Percentiles rank a stretch among this genome's conserved stretches.
Evolutionary conservation across 2,329 filamentous ascomycete species (phyloP).

Genomic region (Fusarium oxysporum): DNA sequence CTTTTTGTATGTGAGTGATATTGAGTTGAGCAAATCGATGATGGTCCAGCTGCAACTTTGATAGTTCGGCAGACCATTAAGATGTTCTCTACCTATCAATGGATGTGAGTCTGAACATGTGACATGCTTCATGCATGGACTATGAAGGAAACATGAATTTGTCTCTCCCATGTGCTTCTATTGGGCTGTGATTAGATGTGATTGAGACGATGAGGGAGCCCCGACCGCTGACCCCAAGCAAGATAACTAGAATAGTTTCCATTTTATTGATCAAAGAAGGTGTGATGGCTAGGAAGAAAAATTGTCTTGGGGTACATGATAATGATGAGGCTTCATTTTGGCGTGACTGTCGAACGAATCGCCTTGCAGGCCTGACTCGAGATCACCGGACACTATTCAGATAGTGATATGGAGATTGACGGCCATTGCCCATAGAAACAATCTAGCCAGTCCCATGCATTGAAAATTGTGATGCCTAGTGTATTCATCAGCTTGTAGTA

Average conservation of each 20-base stretch:
- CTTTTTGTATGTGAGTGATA: slow-evolving; percentile 13
- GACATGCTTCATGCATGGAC: slow-evolving; percentile 14
- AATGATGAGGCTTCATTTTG: slow-evolving; percentile 17
- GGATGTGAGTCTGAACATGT: neutral
- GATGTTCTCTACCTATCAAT: neutral
- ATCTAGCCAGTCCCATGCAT: neutral
- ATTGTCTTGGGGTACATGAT: slow-evolving; percentile 5
- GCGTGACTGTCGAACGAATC: slow-evolving; percentile 14
- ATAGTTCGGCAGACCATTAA: neutral
- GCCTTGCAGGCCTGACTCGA: neutral
- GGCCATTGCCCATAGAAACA: neutral
- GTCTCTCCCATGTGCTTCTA: neutral
- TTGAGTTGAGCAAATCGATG: neutral
- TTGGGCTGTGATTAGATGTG: slow-evolving; percentile 12
- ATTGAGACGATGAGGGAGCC: slow-evolving; percentile 14
- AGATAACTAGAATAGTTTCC: neutral
- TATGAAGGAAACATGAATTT: slow-evolving; percentile 7
- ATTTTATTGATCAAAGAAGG: neutral
- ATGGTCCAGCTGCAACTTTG: neutral
- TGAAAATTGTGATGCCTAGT: slow-evolving; percentile 19
- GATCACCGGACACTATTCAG: neutral
- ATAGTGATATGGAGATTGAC: neutral
- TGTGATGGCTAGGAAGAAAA: neutral
- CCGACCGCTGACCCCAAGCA: neutral
- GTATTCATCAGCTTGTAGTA: slow-evolving; percentile 24